Evolutionary conservation across 352 stramenopile genomes (phyloP), one percentile per base, ranked within the genome.

Genomic region (Phytophthora kernoviae): DNA sequence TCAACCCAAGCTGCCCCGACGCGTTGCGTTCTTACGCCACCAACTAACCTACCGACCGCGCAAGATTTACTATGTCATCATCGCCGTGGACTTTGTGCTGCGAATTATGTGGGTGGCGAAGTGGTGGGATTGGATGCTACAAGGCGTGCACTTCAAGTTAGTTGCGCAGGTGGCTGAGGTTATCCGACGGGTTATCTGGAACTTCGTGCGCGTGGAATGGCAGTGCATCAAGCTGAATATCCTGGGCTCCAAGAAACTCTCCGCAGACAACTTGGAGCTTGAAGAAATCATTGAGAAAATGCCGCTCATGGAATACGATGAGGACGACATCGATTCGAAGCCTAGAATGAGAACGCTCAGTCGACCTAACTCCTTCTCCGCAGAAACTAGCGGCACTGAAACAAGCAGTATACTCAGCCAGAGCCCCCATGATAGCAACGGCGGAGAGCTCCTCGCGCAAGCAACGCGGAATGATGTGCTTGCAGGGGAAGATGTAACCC

Each of bases 51-150:
- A 88, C 54, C 52, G 66, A 7, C 83, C 77, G 14, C 70, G 60
- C 11, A 61, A 65, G 27, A 55, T 94, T 34, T 99, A 99, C 75
- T 99, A 98, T 61, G 40, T 75, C 10, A 80, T 97, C 9, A 98
- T 99, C 34, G 81, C 72, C 5, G 54, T 96, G 22, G 96, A 99
- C 76, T 90, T 98, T 41, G 68, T 94, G 26, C 75, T 99, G 37
- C 85, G 96, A 22, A 98, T 98, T 54, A 85, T 98, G 63, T 99
- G 96, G 96, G 94, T 98, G 24, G 84, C 84, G 57, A 92, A 91
- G 71, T 92, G 84, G 81, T 94, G 81, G 77, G 73, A 86, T 55
- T 94, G 84, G 84, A 70, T 79, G 60, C 77, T 87, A 59, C 74
- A 75, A 36, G 84, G 84, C 40, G 77, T 90, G 44, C 76, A 94